A percentile compares a stretch with the other conserved stretches of the same genome.
phyloP scores from a whole-genome alignment of 805 yeast species.

The Hanseniaspora taiwanica region DNA sequence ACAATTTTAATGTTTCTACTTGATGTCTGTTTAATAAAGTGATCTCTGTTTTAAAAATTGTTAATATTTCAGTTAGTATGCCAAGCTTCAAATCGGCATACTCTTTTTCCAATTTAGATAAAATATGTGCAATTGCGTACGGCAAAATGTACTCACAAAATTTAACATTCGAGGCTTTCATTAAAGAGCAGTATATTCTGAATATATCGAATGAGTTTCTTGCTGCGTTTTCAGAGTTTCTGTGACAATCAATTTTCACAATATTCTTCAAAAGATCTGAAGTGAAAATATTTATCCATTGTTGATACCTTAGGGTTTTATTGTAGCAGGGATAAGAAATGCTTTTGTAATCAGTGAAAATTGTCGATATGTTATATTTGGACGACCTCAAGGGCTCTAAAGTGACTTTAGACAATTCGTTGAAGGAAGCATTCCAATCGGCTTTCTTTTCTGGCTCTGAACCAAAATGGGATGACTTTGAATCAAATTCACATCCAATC shows the following conservation, averaged over 20 bases:
- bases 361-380: constrained; percentile 48
- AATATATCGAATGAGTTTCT: constrained; percentile 28
- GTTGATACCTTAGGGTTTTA: constrained; percentile 38
- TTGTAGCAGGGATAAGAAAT: constrained; percentile 53
- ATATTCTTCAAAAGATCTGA: constrained; percentile 28
- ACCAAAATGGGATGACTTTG: constrained; percentile 20
- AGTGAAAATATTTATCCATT: constrained; percentile 64
- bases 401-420: constrained; percentile 56
- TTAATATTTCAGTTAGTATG: constrained; percentile 45
- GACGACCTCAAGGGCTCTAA: constrained; percentile 65
- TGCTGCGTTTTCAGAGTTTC: constrained; percentile 3
- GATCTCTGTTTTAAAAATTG: constrained; percentile 39
- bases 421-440: constrained; percentile 46
- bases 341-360: constrained; percentile 32
- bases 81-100: constrained; percentile 28
- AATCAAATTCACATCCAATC: constrained; percentile 41
- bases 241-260: background rate
- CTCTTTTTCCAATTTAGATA: constrained; percentile 33
- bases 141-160: constrained; percentile 66
- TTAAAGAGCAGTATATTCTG: constrained; percentile 47
- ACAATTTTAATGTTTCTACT: constrained; percentile 46
- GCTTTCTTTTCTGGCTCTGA: constrained; percentile 18
- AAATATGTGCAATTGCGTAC: constrained; percentile 53
- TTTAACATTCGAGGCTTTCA: constrained; percentile 56
- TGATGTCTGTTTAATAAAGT: constrained; percentile 36